Conservation (phyloP, 805 yeast species). For the Saccharomycopsis sp. region DNA sequence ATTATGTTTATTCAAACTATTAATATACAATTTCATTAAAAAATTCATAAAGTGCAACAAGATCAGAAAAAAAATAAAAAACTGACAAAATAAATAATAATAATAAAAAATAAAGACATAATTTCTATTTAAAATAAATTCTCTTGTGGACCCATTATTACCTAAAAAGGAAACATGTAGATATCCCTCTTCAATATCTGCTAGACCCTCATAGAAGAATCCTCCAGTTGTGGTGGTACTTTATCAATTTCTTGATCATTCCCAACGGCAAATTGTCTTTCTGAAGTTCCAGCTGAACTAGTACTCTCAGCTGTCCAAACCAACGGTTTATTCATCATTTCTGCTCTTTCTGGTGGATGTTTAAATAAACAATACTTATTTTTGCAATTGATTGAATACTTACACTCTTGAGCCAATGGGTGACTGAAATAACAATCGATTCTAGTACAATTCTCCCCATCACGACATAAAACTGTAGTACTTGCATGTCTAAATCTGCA, state of each 20-base stretch:
- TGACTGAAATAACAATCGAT: slow-evolving; percentile 79
- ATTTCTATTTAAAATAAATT: not conserved
- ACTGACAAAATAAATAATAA: not conserved
- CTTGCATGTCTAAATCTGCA: slow-evolving; percentile 86
- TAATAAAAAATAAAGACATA: not conserved
- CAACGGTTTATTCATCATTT: slow-evolving; percentile 26
- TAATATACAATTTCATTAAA: no score
- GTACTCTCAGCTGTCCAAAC: slow-evolving; percentile 32
- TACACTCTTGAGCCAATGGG: slow-evolving; percentile 74
- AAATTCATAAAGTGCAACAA: not conserved
- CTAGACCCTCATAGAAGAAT: slow-evolving; percentile 19
- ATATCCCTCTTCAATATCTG: slow-evolving; percentile 3
- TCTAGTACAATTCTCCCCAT: slow-evolving; percentile 71
- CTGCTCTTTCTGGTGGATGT: slow-evolving; percentile 74
- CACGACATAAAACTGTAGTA: slow-evolving; percentile 68
- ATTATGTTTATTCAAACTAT: no score
- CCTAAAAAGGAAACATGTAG: slow-evolving; percentile 4
- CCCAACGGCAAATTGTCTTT: slow-evolving; percentile 70
- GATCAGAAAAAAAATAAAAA: not conserved
- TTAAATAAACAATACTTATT: slow-evolving; percentile 64
- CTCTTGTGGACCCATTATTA: no score
- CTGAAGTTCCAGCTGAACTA: slow-evolving; percentile 36
- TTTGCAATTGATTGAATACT: slow-evolving; percentile 69
- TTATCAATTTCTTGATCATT: slow-evolving; percentile 68
- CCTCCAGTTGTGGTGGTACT: slow-evolving; percentile 45